A percentile compares a stretch with the other conserved stretches of the same genome.
Evolutionary conservation across 2,329 filamentous ascomycete genomes (phyloP).

Genomic region (Parasarocladium wereldwijsianum): DNA sequence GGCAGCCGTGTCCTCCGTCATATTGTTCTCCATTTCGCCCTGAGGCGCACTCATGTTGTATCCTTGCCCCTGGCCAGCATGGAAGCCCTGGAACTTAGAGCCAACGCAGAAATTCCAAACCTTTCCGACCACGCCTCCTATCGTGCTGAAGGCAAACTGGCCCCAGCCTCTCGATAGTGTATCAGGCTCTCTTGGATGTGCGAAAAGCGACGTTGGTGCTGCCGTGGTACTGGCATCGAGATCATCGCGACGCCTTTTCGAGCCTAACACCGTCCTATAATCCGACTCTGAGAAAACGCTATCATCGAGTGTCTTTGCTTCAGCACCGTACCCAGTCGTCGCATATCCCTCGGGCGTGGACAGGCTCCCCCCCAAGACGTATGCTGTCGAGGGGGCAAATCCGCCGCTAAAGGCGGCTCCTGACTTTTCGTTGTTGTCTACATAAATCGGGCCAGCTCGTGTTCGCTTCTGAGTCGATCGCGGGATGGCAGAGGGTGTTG

Average conservation of each 20-base stretch:
- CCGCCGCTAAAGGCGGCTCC: slow-evolving; percentile 9
- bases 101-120: slow-evolving; percentile 73
- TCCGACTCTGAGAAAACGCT: slow-evolving; percentile 43
- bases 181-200: slow-evolving; percentile 13
- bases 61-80: slow-evolving; percentile 65
- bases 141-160: slow-evolving; percentile 41
- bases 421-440: too few relatives aligned
- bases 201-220: slow-evolving; percentile 8
- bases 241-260: slow-evolving; percentile 25
- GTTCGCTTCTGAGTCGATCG: slow-evolving; percentile 9
- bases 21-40: slow-evolving; percentile 10
- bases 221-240: slow-evolving; percentile 15
- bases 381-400: slow-evolving; percentile 15
- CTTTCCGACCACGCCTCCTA: slow-evolving; percentile 57
- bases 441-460: too few relatives aligned
- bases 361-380: slow-evolving; percentile 39
- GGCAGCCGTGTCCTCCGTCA: slow-evolving; percentile 11
- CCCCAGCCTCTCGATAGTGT: slow-evolving; percentile 33
- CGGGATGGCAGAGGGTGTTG: neutral
- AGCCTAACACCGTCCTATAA: slow-evolving; percentile 37
- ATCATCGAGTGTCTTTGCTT: slow-evolving; percentile 35
- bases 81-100: slow-evolving; percentile 67
- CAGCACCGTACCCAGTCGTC: slow-evolving; percentile 11
- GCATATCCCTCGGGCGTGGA: slow-evolving; percentile 24
- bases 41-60: slow-evolving; percentile 42